These are phyloP conservation scores for Cantharellus cinnabarinus DNA, from an alignment of 768 basidiomycete genomes.

Conservation along the genomic window DNA sequence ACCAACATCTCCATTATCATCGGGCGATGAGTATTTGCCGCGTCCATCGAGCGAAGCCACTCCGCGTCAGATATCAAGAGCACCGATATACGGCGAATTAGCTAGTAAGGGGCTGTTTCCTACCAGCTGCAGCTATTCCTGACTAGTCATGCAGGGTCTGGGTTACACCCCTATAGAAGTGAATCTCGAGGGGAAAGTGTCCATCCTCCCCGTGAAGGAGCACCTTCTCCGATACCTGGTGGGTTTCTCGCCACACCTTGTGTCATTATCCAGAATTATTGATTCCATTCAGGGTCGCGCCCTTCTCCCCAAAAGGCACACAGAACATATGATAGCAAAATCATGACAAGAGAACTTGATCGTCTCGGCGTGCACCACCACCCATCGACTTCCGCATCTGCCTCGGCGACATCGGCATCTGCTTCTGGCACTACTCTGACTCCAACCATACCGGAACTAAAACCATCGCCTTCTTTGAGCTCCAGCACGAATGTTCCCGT, in stretches of 20 bases:
- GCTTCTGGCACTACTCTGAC: conserved; percentile 26
- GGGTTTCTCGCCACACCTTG: conserved; percentile 1
- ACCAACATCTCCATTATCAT: not conserved
- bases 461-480: not conserved
- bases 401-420: conserved; percentile 30
- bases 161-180: not conserved
- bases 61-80: not conserved
- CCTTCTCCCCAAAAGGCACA: conserved; percentile 25
- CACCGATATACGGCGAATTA: not conserved
- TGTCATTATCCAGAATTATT: conserved; percentile 12
- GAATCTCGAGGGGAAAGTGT: conserved; percentile 6
- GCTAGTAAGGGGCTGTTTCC: not conserved
- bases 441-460: conserved; percentile 1
- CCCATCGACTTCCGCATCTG: conserved; percentile 19
- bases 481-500: not conserved
- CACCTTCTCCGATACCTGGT: not conserved
- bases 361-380: conserved; percentile 46
- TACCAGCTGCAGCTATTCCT: not conserved
- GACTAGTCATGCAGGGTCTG: not conserved
- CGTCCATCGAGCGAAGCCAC: not conserved
- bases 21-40: not conserved
- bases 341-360: conserved; percentile 72
- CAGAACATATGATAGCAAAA: conserved; percentile 60
- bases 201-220: conserved; percentile 1
- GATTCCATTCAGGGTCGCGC: not conserved